phyloP scores from a whole-genome alignment of 495 filamentous ascomycete species.

The Talaromyces borbonicus region DNA sequence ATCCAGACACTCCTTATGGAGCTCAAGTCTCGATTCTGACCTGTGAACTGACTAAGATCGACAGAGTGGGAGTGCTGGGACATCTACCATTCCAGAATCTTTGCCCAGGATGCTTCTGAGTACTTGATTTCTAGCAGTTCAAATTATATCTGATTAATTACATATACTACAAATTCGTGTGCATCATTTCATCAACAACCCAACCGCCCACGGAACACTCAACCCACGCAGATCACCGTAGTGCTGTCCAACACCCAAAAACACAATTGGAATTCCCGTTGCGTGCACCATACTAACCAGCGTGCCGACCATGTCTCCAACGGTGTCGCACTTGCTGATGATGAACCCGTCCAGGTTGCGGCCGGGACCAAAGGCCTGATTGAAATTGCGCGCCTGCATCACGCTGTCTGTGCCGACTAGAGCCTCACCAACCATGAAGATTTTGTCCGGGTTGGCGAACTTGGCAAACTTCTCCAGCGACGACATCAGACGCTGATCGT shows the following conservation, averaged over 20 bases:
- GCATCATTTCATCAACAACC: constrained; percentile 58
- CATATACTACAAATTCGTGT: neutral
- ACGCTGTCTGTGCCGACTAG: constrained; percentile 92
- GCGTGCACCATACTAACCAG: constrained; percentile 97
- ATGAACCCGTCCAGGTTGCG: constrained; percentile 88
- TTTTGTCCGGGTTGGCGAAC: constrained; percentile 91
- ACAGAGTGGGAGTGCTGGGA: too few relatives aligned
- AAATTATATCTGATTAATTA: too few relatives aligned
- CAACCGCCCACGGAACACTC: constrained; percentile 86
- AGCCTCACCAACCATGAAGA: constrained; percentile 97
- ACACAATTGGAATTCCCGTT: constrained; percentile 88
- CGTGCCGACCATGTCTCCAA: constrained; percentile 96
- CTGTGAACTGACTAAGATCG: too few relatives aligned
- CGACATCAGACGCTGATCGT: constrained; percentile 90
- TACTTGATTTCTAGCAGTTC: too few relatives aligned
- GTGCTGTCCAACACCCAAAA: constrained; percentile 91
- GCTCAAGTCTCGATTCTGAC: too few relatives aligned
- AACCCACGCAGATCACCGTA: constrained; percentile 91
- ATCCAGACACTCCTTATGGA: too few relatives aligned
- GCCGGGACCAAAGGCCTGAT: constrained; percentile 74
- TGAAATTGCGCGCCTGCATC: constrained; percentile 92
- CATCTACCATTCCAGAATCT: too few relatives aligned
- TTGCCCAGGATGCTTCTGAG: too few relatives aligned
- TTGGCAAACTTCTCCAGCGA: constrained; percentile 94
- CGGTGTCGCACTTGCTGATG: constrained; percentile 96